phyloP scores from a whole-genome alignment of 129 eudicot genomes.

The Flaveria trinervia region DNA sequence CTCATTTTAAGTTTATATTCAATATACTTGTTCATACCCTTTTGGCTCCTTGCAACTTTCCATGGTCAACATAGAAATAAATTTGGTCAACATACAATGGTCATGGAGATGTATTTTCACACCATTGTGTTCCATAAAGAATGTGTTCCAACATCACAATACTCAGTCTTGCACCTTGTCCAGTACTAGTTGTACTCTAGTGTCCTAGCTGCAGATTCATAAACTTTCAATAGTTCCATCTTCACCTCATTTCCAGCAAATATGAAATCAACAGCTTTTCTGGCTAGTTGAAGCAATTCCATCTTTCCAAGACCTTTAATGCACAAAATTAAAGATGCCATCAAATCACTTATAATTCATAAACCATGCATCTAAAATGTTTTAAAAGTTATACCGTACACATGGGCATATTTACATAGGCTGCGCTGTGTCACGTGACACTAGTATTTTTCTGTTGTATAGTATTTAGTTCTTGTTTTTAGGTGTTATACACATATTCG shows the following conservation, averaged over 20 bases:
- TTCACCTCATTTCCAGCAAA: conserved; percentile 67
- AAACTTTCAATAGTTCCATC: conserved; percentile 47
- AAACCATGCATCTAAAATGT: background rate
- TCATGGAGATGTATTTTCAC: background rate
- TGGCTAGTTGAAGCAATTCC: conserved; percentile 72
- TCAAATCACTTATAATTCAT: conserved; percentile 20
- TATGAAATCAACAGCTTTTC: conserved; percentile 56
- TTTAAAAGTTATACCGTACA: background rate
- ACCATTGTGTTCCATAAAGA: conserved; percentile 21
- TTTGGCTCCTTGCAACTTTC: conserved; percentile 5
- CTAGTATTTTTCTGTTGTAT: background rate
- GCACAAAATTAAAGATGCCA: conserved; percentile 13
- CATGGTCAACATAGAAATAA: conserved; percentile 4
- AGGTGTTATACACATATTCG: no score
- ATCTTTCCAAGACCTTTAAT: conserved; percentile 59
- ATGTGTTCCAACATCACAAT: conserved; percentile 11
- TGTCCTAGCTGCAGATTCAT: conserved; percentile 40
- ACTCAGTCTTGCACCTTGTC: conserved; percentile 8
- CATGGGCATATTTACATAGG: background rate
- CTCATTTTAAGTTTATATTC: background rate
- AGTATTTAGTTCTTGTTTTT: no score
- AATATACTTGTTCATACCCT: conserved; percentile 6
- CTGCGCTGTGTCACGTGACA: background rate
- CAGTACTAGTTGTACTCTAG: conserved; percentile 36
- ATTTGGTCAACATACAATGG: conserved; percentile 12